Evolutionary conservation across 2,329 filamentous ascomycete genomes (phyloP).

Genomic region (Clonostachys chloroleuca): DNA sequence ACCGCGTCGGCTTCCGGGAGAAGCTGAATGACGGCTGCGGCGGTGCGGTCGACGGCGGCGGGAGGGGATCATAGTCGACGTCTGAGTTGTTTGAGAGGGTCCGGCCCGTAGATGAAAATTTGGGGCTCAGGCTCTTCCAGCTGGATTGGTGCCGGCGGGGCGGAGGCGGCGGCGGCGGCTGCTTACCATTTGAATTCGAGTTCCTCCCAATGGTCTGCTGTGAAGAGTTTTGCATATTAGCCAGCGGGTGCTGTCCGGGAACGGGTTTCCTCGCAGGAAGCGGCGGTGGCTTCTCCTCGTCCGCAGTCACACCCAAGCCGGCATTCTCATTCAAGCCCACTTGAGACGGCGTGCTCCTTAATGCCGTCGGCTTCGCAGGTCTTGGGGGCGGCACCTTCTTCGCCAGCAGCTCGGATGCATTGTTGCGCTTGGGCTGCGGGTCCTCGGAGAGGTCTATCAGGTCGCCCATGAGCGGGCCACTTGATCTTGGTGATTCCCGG

Average conservation of each 20-base stretch:
- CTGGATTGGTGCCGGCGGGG: conserved; percentile 21
- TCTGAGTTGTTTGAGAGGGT: conserved; percentile 24
- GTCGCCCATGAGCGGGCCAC: conserved; percentile 44
- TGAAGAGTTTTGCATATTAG: neutral
- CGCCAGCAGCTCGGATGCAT: conserved; percentile 20
- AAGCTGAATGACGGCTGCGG: conserved; percentile 13
- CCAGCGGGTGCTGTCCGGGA: conserved; percentile 8
- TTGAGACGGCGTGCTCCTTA: conserved; percentile 39
- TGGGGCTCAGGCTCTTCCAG: conserved; percentile 16
- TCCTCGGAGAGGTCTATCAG: conserved; percentile 59
- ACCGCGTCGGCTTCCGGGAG: conserved; percentile 17
- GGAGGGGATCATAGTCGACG: conserved; percentile 31
- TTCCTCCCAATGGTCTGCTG: neutral
- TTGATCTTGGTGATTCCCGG: conserved; percentile 10
- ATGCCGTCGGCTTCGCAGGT: conserved; percentile 51
- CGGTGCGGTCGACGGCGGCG: conserved; percentile 33
- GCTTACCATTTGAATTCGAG: no score
- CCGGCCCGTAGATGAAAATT: conserved; percentile 5
- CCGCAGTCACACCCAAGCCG: neutral
- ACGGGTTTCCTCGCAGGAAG: conserved; percentile 28
- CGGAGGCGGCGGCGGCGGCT: conserved; percentile 3
- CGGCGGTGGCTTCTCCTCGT: conserved; percentile 18
- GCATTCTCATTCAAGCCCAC: conserved; percentile 5
- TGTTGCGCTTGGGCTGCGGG: conserved; percentile 28
- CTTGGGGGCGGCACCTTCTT: conserved; percentile 43